phyloP scores from a whole-genome alignment of 495 filamentous ascomycete species.

The Amphirosellinia nigrospora region DNA sequence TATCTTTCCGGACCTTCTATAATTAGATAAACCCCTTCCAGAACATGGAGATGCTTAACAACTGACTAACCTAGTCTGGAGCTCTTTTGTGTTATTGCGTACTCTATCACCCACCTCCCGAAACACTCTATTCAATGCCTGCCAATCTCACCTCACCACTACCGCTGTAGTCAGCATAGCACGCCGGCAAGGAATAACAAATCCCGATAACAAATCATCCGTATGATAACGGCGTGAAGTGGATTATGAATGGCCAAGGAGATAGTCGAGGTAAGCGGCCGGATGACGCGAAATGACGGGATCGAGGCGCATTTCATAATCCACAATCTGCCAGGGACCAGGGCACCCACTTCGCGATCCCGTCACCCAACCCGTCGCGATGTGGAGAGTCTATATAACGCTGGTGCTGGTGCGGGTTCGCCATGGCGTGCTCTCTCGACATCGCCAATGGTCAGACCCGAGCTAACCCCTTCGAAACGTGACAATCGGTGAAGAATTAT shows the following conservation, averaged over 20 bases:
- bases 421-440: conserved; percentile 23
- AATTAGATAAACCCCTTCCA: conserved; percentile 11
- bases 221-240: conserved; percentile 10
- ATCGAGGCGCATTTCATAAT: conserved; percentile 5
- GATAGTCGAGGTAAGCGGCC: conserved; percentile 6
- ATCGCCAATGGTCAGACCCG: background rate
- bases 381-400: conserved; percentile 21
- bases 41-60: background rate
- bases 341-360: conserved; percentile 5
- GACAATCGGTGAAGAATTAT: background rate
- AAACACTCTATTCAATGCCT: background rate
- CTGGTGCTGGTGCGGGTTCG: conserved; percentile 11
- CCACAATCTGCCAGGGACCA: conserved; percentile 13
- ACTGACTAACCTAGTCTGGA: background rate
- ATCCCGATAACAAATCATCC: conserved; percentile 18
- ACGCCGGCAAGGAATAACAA: conserved; percentile 21
- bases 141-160: conserved; percentile 16
- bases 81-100: conserved; percentile 4
- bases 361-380: background rate
- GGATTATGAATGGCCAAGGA: background rate
- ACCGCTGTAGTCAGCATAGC: conserved; percentile 21
- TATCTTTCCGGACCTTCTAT: background rate
- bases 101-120: background rate
- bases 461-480: background rate
- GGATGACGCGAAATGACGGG: conserved; percentile 22